phyloP scores from a whole-genome alignment of 1,284 basidiomycete genomes.

The Apiotrichum gracile region DNA sequence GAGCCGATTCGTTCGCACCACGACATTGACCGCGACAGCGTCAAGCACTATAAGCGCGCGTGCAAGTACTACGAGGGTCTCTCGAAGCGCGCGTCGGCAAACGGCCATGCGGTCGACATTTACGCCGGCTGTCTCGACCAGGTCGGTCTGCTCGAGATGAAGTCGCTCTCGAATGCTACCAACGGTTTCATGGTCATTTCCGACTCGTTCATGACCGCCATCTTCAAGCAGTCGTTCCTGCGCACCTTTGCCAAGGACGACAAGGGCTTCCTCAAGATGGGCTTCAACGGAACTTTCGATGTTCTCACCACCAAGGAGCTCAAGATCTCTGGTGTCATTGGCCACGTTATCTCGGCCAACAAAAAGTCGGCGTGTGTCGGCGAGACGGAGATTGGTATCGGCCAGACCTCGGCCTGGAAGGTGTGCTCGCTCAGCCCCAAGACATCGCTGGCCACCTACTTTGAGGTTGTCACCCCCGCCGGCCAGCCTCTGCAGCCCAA shows the following conservation, averaged over 20 bases:
- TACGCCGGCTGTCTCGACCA: conserved; percentile 98
- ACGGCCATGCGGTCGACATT: conserved; percentile 91
- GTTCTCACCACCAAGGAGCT: conserved; percentile 98
- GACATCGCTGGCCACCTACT: conserved; percentile 89
- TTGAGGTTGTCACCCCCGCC: conserved; percentile 98
- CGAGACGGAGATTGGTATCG: conserved; percentile 98
- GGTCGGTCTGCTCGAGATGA: conserved; percentile 97
- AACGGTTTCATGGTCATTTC: conserved; percentile 95
- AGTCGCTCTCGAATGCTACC: conserved; percentile 86
- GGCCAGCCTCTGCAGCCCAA: conserved; percentile 88
- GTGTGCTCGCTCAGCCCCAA: conserved; percentile 84
- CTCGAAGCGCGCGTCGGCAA: conserved; percentile 87
- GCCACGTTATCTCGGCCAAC: conserved; percentile 92
- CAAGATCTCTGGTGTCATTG: conserved; percentile 95
- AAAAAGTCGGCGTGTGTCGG: conserved; percentile 97
- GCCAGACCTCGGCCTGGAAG: conserved; percentile 99
- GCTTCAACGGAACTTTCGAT: conserved; percentile 98
- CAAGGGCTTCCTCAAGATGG: conserved; percentile 89
- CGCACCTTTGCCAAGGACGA: conserved; percentile 92
- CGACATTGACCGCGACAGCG: conserved; percentile 96
- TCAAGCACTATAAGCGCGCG: conserved; percentile 96
- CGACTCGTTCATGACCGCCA: conserved; percentile 95
- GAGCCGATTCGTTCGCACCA: conserved; percentile 98
- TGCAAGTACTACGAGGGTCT: conserved; percentile 95
- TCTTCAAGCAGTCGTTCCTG: conserved; percentile 98